Evolutionary conservation across 1,284 basidiomycete genomes (phyloP).

Genomic region (Cryptococcus sp.): DNA sequence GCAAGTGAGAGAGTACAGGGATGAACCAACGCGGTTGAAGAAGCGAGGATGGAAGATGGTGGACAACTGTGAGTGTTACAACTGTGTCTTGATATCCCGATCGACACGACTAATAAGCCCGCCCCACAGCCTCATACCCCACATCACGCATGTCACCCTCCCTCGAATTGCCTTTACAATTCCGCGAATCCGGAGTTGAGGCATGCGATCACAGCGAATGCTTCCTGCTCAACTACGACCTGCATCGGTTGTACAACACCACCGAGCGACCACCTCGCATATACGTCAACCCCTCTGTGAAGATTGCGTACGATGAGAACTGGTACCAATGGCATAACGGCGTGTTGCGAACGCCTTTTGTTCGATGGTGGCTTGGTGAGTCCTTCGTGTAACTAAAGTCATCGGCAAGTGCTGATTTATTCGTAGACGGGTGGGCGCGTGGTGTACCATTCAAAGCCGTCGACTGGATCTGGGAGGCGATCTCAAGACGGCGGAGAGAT

Average conservation of each 20-base stretch:
- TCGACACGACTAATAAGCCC: background rate
- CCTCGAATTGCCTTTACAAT: constrained; percentile 54
- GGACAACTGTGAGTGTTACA: constrained; percentile 43
- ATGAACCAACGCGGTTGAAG: background rate
- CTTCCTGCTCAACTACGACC: constrained; percentile 61
- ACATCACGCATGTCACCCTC: constrained; percentile 44
- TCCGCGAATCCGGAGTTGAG: constrained; percentile 55
- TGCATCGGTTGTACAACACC: constrained; percentile 56
- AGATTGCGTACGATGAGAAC: constrained; percentile 52
- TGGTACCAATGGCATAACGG: constrained; percentile 59
- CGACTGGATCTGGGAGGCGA: constrained; percentile 34
- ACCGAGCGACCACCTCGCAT: constrained; percentile 52
- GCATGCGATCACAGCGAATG: constrained; percentile 62
- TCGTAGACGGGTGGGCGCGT: constrained; percentile 30
- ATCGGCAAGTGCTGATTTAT: background rate
- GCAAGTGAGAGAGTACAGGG: constrained; percentile 44
- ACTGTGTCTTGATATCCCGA: constrained; percentile 1
- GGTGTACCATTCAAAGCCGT: constrained; percentile 22
- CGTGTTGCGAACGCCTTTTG: constrained; percentile 55
- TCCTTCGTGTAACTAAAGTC: constrained; percentile 2
- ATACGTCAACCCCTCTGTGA: constrained; percentile 57
- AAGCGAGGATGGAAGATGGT: constrained; percentile 45
- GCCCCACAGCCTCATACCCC: constrained; percentile 33
- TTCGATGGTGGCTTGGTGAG: constrained; percentile 57
- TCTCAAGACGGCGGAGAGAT: constrained; percentile 22